phyloP scores from a whole-genome alignment of 495 filamentous ascomycete genomes.

The Astrothelium macrocarpum region DNA sequence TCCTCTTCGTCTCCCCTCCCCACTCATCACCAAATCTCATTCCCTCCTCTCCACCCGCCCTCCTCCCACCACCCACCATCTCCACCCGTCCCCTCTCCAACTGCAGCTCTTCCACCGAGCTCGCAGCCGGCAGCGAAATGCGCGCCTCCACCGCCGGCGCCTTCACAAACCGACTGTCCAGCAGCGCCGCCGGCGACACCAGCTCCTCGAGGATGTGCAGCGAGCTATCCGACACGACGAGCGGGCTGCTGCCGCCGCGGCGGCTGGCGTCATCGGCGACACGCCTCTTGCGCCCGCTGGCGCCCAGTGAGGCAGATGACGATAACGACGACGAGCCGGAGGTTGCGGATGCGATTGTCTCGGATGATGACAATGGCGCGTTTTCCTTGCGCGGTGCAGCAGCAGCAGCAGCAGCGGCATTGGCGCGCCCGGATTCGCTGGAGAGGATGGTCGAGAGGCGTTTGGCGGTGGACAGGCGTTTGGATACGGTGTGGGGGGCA shows the following conservation, averaged over 20 bases:
- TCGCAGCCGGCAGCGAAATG: slow-evolving; percentile 19
- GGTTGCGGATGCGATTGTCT: not conserved
- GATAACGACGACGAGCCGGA: no score
- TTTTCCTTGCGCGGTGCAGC: not conserved
- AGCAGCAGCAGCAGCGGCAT: not conserved
- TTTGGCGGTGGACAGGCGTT: not conserved
- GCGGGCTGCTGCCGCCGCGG: not conserved
- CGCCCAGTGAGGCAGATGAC: no score
- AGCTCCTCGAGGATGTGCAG: slow-evolving; percentile 25
- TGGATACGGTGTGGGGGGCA: slow-evolving; percentile 12
- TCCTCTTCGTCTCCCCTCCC: slow-evolving; percentile 8
- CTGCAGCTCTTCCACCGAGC: slow-evolving; percentile 15
- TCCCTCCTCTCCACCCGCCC: slow-evolving; percentile 7
- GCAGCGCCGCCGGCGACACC: slow-evolving; percentile 20
- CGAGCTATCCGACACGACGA: slow-evolving; percentile 10
- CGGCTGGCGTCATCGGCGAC: not conserved
- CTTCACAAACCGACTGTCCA: slow-evolving; percentile 22
- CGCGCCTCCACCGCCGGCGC: slow-evolving; percentile 22
- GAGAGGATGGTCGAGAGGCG: slow-evolving; percentile 23
- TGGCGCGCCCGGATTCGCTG: slow-evolving; percentile 11
- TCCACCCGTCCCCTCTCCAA: not conserved
- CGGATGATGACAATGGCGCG: not conserved
- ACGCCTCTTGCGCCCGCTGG: no score
- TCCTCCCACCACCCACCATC: not conserved
- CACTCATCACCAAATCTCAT: slow-evolving; percentile 2